phyloP scores from a whole-genome alignment of 148 eudicot genomes.

The Amaranthus hypochondriacus region DNA sequence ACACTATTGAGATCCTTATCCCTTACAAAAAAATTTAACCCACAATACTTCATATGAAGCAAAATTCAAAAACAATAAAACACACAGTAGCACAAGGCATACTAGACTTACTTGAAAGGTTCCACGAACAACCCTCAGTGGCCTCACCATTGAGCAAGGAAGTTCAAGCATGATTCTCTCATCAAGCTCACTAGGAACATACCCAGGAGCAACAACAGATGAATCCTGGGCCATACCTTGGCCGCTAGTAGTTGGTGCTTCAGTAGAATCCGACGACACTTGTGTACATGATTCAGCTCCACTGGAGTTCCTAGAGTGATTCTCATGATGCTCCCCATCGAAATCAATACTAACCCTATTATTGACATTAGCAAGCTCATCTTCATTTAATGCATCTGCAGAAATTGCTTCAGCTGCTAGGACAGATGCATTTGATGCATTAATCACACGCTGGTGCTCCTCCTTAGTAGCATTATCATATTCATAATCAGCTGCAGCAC shows the following conservation, averaged over 20 bases:
- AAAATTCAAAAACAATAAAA: too few relatives aligned
- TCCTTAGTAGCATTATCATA: constrained; percentile 37
- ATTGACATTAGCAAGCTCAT: constrained; percentile 46
- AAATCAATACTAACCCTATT: constrained; percentile 38
- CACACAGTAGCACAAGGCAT: not conserved
- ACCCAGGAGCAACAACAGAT: constrained; percentile 73
- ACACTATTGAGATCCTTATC: not conserved
- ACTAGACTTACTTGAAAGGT: constrained; percentile 80
- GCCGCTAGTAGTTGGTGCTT: constrained; percentile 40
- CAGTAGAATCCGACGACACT: constrained; percentile 39
- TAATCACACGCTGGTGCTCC: constrained; percentile 37
- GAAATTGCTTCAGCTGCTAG: constrained; percentile 81
- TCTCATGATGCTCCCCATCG: constrained; percentile 38
- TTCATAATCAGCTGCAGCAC: constrained; percentile 89
- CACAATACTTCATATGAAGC: too few relatives aligned
- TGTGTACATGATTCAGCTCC: constrained; percentile 45
- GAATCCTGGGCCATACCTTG: constrained; percentile 50
- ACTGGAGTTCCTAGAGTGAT: constrained; percentile 40
- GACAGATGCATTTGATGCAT: constrained; percentile 66
- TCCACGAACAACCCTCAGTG: constrained; percentile 75
- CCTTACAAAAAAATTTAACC: not conserved
- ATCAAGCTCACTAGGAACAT: constrained; percentile 84
- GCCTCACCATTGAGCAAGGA: constrained; percentile 87
- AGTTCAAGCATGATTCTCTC: constrained; percentile 94
- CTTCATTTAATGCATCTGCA: constrained; percentile 60